Evolutionary conservation across 768 basidiomycete species (phyloP).

Genomic region (Hygrocybe coccinea): DNA sequence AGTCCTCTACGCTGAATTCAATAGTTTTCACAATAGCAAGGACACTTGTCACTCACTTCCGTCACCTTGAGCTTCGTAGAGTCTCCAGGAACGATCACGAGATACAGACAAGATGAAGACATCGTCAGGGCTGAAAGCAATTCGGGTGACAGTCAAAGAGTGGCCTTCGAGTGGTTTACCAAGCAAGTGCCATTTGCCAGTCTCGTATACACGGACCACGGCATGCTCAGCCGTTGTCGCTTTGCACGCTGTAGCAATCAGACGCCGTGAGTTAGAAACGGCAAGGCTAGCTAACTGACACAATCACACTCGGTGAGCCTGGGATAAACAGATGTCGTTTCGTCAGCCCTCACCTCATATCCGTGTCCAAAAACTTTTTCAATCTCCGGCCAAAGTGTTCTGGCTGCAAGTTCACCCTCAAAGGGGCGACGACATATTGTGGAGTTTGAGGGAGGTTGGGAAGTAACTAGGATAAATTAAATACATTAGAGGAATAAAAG

Average conservation of each 20-base stretch:
- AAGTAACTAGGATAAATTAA: neutral
- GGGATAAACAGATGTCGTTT: conserved; percentile 1
- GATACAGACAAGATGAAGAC: conserved; percentile 76
- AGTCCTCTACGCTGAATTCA: conserved; percentile 39
- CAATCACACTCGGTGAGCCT: neutral
- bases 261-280: conserved; percentile 59
- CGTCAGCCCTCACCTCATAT: conserved; percentile 66
- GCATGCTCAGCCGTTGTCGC: conserved; percentile 87
- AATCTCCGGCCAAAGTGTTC: conserved; percentile 92
- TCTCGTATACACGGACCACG: conserved; percentile 76
- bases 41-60: conserved; percentile 34
- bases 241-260: conserved; percentile 88
- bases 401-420: conserved; percentile 83
- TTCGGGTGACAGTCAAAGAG: conserved; percentile 80
- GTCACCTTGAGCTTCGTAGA: conserved; percentile 52
- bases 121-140: conserved; percentile 88
- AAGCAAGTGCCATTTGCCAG: conserved; percentile 61
- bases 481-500: neutral
- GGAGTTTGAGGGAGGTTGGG: neutral
- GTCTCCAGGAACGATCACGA: conserved; percentile 86
- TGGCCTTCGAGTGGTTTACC: conserved; percentile 80
- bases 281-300: conserved; percentile 73
- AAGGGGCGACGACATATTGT: conserved; percentile 55
- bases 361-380: conserved; percentile 98
- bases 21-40: neutral